Base-by-base conservation (phyloP, 331 rosid genomes). In the Malus hybrid region DNA sequence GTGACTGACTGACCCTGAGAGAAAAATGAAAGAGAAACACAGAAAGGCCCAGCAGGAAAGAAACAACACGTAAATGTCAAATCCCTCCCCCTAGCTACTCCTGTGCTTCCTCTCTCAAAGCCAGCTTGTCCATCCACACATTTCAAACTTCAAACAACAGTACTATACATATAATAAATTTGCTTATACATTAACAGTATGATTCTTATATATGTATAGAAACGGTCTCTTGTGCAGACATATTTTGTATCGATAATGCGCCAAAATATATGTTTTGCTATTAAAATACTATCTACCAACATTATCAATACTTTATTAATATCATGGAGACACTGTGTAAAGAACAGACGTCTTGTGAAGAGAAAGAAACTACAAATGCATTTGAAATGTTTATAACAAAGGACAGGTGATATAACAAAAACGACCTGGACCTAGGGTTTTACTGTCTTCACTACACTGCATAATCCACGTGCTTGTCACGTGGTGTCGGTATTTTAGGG, bases 1-100 rank as follows among this genome's bases (percentile, higher is more conserved):
- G 64, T 59, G 29, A 59, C 64, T 63, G 67, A 63, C 67, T 29
- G 20, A 4, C 64, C 24, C 4, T 52, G 64, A 65, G 29, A 83
- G 42, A 65, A 74, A 81, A 72, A 80, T 52, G 54, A 67, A 63
- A 70, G 65, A 42, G 22, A 67, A 8, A 27, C 31, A 29, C 46
- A 16, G 60, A 74, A 42, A 74, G 29, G 60, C 2, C 32, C 71
- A 73, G 77, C 56, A 28, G 78, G 79, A 87, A 87, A 91, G 87
- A 87, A 89, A 91, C 94, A 87, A 87, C 91, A 89, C 91, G 92
- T 84, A 91, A 89, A 89, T 89, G 97, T 89, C 96, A 91, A 88
- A 88, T 91, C 93, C 84, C 3, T 42, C 82, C 70, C 80, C 70
- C 84, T 78, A 67, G 67, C 83, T 70, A 31, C 74, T 81, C 80